These are phyloP conservation scores for Suhomyces kunorum DNA, from an alignment of 1,139 yeast species.

Conservation along the genomic window DNA sequence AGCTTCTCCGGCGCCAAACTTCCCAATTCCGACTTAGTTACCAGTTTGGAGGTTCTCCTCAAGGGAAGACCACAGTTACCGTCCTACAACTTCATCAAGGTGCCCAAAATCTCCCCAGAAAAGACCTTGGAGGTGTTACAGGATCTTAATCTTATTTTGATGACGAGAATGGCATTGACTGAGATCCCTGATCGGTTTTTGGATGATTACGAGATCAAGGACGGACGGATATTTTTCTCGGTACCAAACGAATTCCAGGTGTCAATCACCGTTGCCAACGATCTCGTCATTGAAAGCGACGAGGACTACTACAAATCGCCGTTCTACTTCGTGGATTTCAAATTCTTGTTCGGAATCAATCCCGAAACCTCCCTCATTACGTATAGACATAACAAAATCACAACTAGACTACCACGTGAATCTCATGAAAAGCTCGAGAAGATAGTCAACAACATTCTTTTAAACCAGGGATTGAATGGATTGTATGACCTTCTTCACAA, in stretches of 20 bases:
- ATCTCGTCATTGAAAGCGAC: conserved; percentile 49
- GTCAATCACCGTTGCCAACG: conserved; percentile 63
- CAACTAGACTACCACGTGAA: conserved; percentile 35
- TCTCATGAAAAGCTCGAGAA: conserved; percentile 53
- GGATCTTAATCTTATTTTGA: conserved; percentile 71
- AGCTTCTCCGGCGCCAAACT: conserved; percentile 80
- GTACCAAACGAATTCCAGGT: conserved; percentile 69
- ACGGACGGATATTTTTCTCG: conserved; percentile 74
- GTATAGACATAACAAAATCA: conserved; percentile 27
- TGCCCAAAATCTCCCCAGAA: conserved; percentile 53
- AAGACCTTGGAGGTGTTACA: conserved; percentile 63
- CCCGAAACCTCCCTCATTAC: conserved; percentile 38
- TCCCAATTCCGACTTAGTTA: conserved; percentile 84
- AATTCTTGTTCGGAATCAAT: conserved; percentile 55
- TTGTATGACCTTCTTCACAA: conserved; percentile 68
- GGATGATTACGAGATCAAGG: conserved; percentile 57
- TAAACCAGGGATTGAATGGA: conserved; percentile 54
- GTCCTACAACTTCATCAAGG: conserved; percentile 58
- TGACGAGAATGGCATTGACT: conserved; percentile 72
- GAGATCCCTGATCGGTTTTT: conserved; percentile 64
- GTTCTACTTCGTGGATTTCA: conserved; percentile 75
- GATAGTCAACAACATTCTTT: conserved; percentile 57
- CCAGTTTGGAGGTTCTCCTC: conserved; percentile 81
- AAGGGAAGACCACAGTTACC: conserved; percentile 78
- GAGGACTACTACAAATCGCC: conserved; percentile 53